Evolutionary conservation across 345 rosid species (phyloP), one percentile per base, ranked within the genome.

Genomic region (Passiflora organensis): DNA sequence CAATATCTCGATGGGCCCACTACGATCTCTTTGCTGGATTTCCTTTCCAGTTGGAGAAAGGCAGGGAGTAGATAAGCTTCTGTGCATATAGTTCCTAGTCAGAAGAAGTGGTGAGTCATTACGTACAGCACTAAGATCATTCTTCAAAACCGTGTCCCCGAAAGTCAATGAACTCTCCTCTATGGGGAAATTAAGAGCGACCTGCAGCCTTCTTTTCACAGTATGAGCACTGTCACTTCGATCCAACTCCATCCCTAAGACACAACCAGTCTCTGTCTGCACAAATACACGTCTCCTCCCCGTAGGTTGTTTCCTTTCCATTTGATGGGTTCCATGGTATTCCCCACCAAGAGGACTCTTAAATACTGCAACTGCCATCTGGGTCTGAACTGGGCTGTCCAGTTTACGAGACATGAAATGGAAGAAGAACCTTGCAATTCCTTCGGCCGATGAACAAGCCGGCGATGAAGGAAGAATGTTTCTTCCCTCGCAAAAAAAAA

Each of bases 11-110:
- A 94, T 89, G 32, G 77, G 96, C 52, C 95, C 82, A 64, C 99
- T 85, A 62, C 62, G 78, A 47, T 87, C 99, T 67, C 80, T 83
- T 63, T 83, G 96, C 47, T 83, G 88, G 62, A 78, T 45, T 66
- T 89, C 97, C 58, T 59, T 87, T 49, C 96, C 96, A 6, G 83
- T 76, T 5, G 99, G 99, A 0, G 96, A 94, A 61, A 94, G 96
- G 71, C 99, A 94, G 15, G 97, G 99, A 64, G 99, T 94, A 0
- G 97, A 89, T 15, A 91, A 87, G 80, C 99, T 94, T 62, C 97
- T 70, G 53, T 94, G 99, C 68, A 94, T 55, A 46, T 56, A 67
- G 56, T 83, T 87, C 42, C 99, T 74, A 13, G 86, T 87, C 48
- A 94, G 78, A 19, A 94, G 95, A 55, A 94, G 90, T 0, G 95